Evolutionary conservation across 2,329 filamentous ascomycete genomes (phyloP).

Genomic region (Cadophora gregata): DNA sequence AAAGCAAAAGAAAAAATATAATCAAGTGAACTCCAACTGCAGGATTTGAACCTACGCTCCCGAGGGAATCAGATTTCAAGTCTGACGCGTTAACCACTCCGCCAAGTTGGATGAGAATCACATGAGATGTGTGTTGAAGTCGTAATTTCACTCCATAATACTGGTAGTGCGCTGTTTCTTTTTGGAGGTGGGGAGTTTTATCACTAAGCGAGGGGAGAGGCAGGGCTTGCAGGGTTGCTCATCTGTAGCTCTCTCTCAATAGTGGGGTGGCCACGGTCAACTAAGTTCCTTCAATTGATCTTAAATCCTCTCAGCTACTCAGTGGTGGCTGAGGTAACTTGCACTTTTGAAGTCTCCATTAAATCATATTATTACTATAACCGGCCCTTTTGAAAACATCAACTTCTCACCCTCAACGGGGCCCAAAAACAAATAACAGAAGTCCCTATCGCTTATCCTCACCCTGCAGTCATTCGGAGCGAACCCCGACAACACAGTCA

Average conservation of each 20-base stretch:
- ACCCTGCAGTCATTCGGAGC: background rate
- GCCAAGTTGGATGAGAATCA: conserved; percentile 4
- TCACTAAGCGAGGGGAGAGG: background rate
- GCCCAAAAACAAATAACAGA: background rate
- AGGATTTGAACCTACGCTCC: conserved; percentile 25
- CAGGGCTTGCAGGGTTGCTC: background rate
- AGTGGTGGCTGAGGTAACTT: background rate
- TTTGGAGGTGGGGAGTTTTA: background rate
- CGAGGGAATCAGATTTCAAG: conserved; percentile 23
- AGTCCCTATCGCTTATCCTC: background rate
- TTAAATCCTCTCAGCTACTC: background rate
- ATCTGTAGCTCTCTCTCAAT: background rate
- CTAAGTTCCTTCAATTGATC: background rate
- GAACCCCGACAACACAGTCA: conserved; percentile 6
- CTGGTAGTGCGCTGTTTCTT: background rate
- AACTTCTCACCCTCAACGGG: background rate
- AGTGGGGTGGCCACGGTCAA: background rate
- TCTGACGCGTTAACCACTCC: conserved; percentile 25
- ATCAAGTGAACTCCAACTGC: background rate
- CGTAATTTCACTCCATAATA: background rate
- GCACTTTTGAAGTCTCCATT: background rate
- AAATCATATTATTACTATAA: too few relatives aligned
- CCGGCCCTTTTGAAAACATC: background rate
- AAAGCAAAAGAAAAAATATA: background rate
- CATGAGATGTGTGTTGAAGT: background rate